These are phyloP conservation scores for Amniculicola lignicola DNA, from an alignment of 495 filamentous ascomycete species.

Conservation along the genomic window DNA sequence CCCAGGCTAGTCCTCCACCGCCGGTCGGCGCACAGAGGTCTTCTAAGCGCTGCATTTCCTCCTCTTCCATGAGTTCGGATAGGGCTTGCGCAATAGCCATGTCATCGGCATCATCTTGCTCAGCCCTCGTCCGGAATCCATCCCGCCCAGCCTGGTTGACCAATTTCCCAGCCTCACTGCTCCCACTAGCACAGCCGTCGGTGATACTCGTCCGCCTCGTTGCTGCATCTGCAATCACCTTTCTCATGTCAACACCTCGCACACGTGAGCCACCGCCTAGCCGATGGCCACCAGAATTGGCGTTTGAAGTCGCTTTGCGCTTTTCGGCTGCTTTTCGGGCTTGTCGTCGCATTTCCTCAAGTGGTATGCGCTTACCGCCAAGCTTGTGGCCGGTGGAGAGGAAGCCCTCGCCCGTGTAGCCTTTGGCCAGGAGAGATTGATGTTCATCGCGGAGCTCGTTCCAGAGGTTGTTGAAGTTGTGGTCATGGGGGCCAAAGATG, in stretches of 20 bases:
- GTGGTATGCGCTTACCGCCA: constrained; percentile 64
- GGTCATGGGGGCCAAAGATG: constrained; percentile 76
- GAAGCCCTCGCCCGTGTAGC: constrained; percentile 92
- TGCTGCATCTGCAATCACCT: constrained; percentile 69
- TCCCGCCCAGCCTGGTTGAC: constrained; percentile 65
- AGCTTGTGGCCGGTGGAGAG: constrained; percentile 69
- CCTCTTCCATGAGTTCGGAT: constrained; percentile 80
- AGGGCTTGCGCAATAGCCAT: constrained; percentile 83
- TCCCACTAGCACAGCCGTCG: constrained; percentile 73
- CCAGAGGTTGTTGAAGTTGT: constrained; percentile 79
- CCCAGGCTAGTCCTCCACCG: constrained; percentile 40
- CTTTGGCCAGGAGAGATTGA: constrained; percentile 67
- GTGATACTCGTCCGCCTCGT: constrained; percentile 62
- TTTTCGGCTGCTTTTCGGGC: constrained; percentile 76
- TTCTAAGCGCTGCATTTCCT: constrained; percentile 73
- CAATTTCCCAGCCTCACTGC: constrained; percentile 58
- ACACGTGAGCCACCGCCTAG: constrained; percentile 65
- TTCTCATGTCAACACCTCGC: constrained; percentile 69
- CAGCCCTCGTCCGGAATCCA: constrained; percentile 77
- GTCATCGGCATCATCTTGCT: constrained; percentile 88
- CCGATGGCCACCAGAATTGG: constrained; percentile 59
- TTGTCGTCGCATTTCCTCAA: constrained; percentile 71
- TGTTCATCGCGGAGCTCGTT: constrained; percentile 85
- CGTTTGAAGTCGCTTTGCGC: constrained; percentile 50
- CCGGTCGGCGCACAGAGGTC: constrained; percentile 27